phyloP scores from a whole-genome alignment of 1,139 yeast species.

The Geotrichum carabidarum region DNA sequence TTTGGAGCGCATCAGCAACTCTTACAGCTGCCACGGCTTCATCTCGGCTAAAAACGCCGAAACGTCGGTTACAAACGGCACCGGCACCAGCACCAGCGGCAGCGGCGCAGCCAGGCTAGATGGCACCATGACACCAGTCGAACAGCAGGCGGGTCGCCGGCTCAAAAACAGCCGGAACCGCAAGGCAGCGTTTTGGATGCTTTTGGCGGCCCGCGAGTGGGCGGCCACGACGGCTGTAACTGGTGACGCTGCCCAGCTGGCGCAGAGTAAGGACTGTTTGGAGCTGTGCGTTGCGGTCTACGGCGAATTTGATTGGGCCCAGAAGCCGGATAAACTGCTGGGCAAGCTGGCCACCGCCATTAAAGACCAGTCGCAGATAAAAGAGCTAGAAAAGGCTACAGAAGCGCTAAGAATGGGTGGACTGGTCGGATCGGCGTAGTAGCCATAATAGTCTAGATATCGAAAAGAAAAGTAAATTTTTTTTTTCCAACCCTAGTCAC shows the following conservation, averaged over 20 bases:
- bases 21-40: conserved; percentile 35
- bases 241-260: conserved; percentile 30
- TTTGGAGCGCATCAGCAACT: conserved; percentile 47
- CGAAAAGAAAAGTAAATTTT: too few species aligned
- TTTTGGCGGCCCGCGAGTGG: conserved; percentile 77
- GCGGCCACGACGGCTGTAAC: conserved; percentile 11
- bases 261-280: conserved; percentile 29
- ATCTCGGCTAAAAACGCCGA: conserved; percentile 14
- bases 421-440: background rate
- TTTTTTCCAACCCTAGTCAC: conserved; percentile 1
- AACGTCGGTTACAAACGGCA: background rate
- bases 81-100: background rate
- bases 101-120: background rate
- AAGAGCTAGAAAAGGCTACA: background rate
- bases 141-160: conserved; percentile 6
- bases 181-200: conserved; percentile 73
- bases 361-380: conserved; percentile 3
- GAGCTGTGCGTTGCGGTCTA: conserved; percentile 21
- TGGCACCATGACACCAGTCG: conserved; percentile 5
- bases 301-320: conserved; percentile 32
- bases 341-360: conserved; percentile 11
- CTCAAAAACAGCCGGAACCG: conserved; percentile 48
- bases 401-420: background rate
- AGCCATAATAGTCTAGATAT: too few species aligned
- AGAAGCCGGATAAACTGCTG: conserved; percentile 22